A percentile compares a stretch with the other conserved stretches of the same genome.
These are phyloP conservation scores for Xylariaceae sp. DNA, from an alignment of 2,329 filamentous ascomycete genomes.

Conservation along the genomic window DNA sequence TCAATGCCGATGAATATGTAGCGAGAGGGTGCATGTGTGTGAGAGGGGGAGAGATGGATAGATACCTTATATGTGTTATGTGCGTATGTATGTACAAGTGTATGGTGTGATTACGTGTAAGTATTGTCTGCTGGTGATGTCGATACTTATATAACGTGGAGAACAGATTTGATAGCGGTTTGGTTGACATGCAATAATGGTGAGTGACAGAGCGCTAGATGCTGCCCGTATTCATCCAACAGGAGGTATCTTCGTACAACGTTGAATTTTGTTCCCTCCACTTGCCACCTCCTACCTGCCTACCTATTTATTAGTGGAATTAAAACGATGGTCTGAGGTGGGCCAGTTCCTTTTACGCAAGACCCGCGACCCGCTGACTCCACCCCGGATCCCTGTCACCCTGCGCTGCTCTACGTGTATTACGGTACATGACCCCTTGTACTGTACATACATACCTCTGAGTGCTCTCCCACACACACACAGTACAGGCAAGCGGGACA, in stretches of 20 bases:
- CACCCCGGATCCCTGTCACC: slow-evolving; percentile 18
- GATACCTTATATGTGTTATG: no score
- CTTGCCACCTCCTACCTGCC: slow-evolving; percentile 6
- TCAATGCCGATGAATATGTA: no score
- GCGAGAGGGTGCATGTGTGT: no score
- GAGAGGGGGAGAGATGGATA: no score
- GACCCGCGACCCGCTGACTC: slow-evolving; percentile 26
- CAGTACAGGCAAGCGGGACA: neutral
- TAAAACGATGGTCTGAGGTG: slow-evolving; percentile 10
- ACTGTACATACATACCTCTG: neutral
- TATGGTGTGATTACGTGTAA: neutral
- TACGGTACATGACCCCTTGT: neutral
- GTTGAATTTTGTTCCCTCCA: slow-evolving; percentile 2
- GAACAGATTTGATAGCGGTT: neutral
- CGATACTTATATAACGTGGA: neutral
- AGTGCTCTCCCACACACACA: neutral
- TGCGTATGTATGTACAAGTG: neutral
- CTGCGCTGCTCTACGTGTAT: neutral
- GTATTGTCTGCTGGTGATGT: neutral
- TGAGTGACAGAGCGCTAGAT: neutral
- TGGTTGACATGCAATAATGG: neutral
- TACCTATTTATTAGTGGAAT: neutral
- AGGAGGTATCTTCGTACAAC: neutral
- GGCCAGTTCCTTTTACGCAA: slow-evolving; percentile 27
- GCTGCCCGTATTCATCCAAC: neutral